A percentile compares a stretch with the other conserved stretches of the same genome.
phyloP scores from a whole-genome alignment of 1,284 basidiomycete genomes.

The Ustilago tritici region DNA sequence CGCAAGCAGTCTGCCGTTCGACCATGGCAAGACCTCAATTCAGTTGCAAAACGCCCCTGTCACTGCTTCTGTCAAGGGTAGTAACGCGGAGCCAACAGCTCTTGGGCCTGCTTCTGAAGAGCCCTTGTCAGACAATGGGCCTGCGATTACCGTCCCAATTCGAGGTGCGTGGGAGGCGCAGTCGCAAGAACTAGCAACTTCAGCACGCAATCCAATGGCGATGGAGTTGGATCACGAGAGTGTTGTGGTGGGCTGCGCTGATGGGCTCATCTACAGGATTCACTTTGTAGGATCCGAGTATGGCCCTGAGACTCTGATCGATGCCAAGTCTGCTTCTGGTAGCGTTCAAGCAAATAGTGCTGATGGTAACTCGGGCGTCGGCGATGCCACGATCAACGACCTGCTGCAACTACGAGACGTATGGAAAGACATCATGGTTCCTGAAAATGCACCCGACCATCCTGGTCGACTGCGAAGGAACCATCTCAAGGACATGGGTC shows the following conservation, averaged over 20 bases:
- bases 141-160: slow-evolving; percentile 39
- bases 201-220: slow-evolving; percentile 60
- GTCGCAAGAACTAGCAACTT: slow-evolving; percentile 35
- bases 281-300: slow-evolving; percentile 58
- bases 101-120: neutral
- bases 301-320: slow-evolving; percentile 24
- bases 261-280: slow-evolving; percentile 60
- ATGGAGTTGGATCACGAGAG: slow-evolving; percentile 62
- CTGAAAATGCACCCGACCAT: slow-evolving; percentile 42
- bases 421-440: slow-evolving; percentile 62
- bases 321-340: neutral
- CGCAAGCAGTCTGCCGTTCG: slow-evolving; percentile 54
- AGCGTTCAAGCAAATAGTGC: slow-evolving; percentile 5
- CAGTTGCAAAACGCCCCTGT: slow-evolving; percentile 12
- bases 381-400: slow-evolving; percentile 54
- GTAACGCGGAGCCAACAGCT: neutral
- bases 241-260: slow-evolving; percentile 59
- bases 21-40: slow-evolving; percentile 40
- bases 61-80: neutral
- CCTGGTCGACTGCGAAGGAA: slow-evolving; percentile 42
- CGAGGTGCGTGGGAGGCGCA: slow-evolving; percentile 57
- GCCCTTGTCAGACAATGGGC: neutral
- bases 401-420: slow-evolving; percentile 53
- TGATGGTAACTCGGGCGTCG: slow-evolving; percentile 19
- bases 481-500: slow-evolving; percentile 27